These are phyloP conservation scores for Coemansia sp. DNA, from an alignment of 192 early-diverging fungal genomes.

Conservation along the genomic window DNA sequence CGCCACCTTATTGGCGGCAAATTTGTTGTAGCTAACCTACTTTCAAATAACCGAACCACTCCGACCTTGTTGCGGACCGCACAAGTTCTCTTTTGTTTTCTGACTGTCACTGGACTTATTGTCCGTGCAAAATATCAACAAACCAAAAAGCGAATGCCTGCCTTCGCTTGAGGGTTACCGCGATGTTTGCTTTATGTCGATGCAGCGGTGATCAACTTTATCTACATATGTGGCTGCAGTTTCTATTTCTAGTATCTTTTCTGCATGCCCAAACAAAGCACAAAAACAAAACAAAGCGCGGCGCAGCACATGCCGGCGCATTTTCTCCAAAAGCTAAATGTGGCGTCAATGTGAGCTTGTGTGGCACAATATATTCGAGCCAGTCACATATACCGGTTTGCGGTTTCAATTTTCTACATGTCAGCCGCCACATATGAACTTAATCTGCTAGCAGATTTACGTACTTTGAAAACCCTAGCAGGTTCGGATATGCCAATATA, in stretches of 20 bases:
- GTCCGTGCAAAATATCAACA: not conserved
- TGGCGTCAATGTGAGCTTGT: not conserved
- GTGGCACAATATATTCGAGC: not conserved
- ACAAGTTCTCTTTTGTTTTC: not conserved
- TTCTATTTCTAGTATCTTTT: not conserved
- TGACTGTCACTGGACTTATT: not conserved
- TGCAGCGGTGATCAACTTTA: not conserved
- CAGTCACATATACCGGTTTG: not conserved
- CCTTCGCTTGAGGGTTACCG: not conserved
- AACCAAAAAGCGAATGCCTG: not conserved
- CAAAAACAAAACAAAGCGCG: not conserved
- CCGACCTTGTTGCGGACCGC: not conserved
- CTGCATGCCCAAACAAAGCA: not conserved
- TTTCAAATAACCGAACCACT: slow-evolving; percentile 1
- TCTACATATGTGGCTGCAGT: not conserved
- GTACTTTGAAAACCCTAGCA: not conserved
- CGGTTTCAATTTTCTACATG: not conserved
- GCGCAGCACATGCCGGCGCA: not conserved
- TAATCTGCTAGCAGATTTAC: not conserved
- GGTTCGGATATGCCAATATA: not conserved
- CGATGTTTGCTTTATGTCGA: not conserved
- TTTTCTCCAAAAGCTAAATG: not conserved
- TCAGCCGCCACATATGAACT: not conserved
- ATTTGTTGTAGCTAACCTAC: not conserved
- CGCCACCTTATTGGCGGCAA: not conserved